phyloP scores from a whole-genome alignment of 148 eudicot genomes.

The Spergularia bocconei region DNA sequence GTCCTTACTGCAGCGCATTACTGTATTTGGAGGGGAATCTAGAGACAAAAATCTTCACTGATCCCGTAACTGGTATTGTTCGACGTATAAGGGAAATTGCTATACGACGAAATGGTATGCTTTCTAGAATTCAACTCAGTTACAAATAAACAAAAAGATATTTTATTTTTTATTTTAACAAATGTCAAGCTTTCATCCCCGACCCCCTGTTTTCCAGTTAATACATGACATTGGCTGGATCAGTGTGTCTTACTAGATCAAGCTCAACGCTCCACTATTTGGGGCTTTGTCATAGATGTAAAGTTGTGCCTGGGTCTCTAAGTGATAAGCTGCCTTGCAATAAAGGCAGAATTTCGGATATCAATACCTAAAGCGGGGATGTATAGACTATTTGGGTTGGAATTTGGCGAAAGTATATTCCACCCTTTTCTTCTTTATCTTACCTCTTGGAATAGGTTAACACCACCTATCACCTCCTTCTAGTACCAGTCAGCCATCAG shows the following conservation, averaged over 20 bases:
- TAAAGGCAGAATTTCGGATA: neutral
- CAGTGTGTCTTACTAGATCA: neutral
- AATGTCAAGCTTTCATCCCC: neutral
- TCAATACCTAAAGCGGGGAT: neutral
- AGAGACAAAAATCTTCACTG: conserved; percentile 73
- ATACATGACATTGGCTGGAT: neutral
- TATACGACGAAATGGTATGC: conserved; percentile 59
- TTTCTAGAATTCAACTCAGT: neutral
- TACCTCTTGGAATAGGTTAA: too few relatives aligned
- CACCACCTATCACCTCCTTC: too few relatives aligned
- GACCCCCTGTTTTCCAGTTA: neutral
- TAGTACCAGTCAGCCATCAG: too few relatives aligned
- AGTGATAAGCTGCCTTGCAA: neutral
- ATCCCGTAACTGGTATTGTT: conserved; percentile 73
- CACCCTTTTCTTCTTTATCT: too few relatives aligned
- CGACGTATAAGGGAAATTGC: conserved; percentile 88
- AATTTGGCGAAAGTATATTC: neutral
- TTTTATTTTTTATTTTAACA: neutral
- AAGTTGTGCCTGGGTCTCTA: too few relatives aligned
- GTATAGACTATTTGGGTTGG: neutral
- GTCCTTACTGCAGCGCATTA: conserved; percentile 44
- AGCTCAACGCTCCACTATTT: neutral
- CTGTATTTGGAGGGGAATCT: conserved; percentile 87
- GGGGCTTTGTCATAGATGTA: too few relatives aligned
- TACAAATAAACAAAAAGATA: too few relatives aligned